A percentile compares a stretch with the other conserved stretches of the same genome.
phyloP scores from a whole-genome alignment of 768 basidiomycete genomes.

The Hygrophorus russula region DNA sequence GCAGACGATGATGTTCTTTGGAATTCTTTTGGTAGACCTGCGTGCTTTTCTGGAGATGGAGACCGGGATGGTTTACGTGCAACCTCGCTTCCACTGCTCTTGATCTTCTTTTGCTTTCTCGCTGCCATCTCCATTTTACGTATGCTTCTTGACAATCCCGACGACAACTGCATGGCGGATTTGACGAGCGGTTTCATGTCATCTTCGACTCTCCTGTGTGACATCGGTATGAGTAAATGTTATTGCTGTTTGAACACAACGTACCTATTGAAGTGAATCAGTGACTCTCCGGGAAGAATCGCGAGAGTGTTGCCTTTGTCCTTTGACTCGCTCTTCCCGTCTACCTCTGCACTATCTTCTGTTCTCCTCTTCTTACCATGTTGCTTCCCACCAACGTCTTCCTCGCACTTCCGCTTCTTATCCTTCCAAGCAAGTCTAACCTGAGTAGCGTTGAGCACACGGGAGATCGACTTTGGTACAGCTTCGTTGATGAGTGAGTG shows the following conservation, averaged over 20 bases:
- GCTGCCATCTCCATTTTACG: slow-evolving; percentile 26
- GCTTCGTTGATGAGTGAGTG: slow-evolving; percentile 37
- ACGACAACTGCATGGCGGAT: slow-evolving; percentile 47
- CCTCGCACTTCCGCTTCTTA: slow-evolving; percentile 31
- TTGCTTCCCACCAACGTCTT: slow-evolving; percentile 14
- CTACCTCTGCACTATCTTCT: slow-evolving; percentile 9
- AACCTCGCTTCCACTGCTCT: slow-evolving; percentile 7
- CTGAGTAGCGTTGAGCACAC: slow-evolving; percentile 52
- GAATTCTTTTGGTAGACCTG: slow-evolving; percentile 36
- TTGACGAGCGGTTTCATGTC: slow-evolving; percentile 56
- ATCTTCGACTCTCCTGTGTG: slow-evolving; percentile 57
- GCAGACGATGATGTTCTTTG: slow-evolving; percentile 34
- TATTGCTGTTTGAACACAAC: slow-evolving; percentile 10
- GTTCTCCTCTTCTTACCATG: slow-evolving; percentile 24
- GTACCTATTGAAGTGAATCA: slow-evolving; percentile 69
- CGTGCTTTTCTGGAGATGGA: slow-evolving; percentile 15
- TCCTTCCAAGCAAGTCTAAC: slow-evolving; percentile 44
- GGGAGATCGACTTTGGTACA: slow-evolving; percentile 57
- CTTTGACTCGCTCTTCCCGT: slow-evolving; percentile 14
- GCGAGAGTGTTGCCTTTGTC: slow-evolving; percentile 18
- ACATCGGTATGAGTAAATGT: slow-evolving; percentile 3
- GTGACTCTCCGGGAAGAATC: slow-evolving; percentile 59
- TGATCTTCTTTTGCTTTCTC: slow-evolving; percentile 15
- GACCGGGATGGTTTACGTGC: background rate
- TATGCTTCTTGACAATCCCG: slow-evolving; percentile 35